Evolutionary conservation across 495 filamentous ascomycete species (phyloP), one percentile per base, ranked within the genome.

Genomic region (Jackrogersella multiformis): DNA sequence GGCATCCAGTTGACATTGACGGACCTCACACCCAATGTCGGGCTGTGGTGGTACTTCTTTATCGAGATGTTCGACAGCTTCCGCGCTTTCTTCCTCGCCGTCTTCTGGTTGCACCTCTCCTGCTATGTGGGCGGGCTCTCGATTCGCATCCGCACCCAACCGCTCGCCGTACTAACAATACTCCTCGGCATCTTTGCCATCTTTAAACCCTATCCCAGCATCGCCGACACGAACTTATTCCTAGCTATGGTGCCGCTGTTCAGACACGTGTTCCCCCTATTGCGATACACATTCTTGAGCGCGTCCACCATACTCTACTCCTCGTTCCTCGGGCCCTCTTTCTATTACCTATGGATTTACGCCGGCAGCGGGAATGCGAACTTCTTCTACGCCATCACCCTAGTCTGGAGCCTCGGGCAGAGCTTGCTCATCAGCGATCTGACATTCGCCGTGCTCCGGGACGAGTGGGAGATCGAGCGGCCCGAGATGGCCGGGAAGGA

Each of bases 21-120:
- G 1, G 96, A 98, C 78, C 81, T 99, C 41, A 94, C 94, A 0
- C 95, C 95, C 20, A 99, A 98, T 66, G 89, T 96, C 36, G 95
- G 95, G 1, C 84, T 99, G 0, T 99, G 95, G 95, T 99, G 95
- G 95, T 99, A 99, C 79, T 99, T 98, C 78, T 98, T 99, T 79
- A 96, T 94, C 69, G 95, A 99, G 79, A 99, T 99, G 87, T 99
- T 99, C 75, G 95, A 99, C 77, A 94, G 93, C 4, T 99, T 99
- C 84, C 88, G 95, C 20, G 89, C 90, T 49, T 98, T 99, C 82
- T 99, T 99, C 83, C 84, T 99, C 2, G 96, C 91, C 18, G 93
- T 98, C 5, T 99, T 99, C 77, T 97, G 96, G 92, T 86, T 99
- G 57, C 96, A 99, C 77, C 82, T 98, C 49, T 88, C 88, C 2